These are phyloP conservation scores for Eimeria acervulina DNA, from an alignment of 169 alveolate species.

Conservation along the genomic window DNA sequence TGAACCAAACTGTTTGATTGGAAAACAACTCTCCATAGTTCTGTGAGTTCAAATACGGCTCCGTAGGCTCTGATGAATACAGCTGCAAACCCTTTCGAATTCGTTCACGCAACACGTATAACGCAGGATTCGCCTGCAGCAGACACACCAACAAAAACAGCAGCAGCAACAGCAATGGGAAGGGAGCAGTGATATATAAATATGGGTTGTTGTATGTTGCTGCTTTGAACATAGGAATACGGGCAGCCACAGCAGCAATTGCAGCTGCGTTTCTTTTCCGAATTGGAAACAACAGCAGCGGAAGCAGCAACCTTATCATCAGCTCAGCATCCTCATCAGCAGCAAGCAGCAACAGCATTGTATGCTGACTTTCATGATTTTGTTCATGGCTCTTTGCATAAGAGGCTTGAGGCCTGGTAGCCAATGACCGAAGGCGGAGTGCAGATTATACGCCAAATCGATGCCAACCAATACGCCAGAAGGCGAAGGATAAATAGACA, in stretches of 20 bases:
- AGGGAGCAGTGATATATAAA: too few relatives aligned
- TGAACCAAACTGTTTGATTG: conserved; percentile 99
- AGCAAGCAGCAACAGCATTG: conserved; percentile 51
- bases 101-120: conserved; percentile 99
- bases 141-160: too few relatives aligned
- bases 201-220: too few relatives aligned
- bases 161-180: not conserved
- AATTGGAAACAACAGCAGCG: too few relatives aligned
- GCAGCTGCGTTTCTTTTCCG: too few relatives aligned
- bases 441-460: conserved; percentile 99
- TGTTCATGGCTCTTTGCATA: conserved; percentile 98
- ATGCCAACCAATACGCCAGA: conserved; percentile 99
- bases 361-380: conserved; percentile 95
- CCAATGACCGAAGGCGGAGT: conserved; percentile 99
- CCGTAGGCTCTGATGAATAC: conserved; percentile 99
- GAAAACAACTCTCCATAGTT: conserved; percentile 99
- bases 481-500: conserved; percentile 99
- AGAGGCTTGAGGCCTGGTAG: conserved; percentile 98
- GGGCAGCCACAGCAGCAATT: too few relatives aligned
- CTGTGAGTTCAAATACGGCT: conserved; percentile 99
- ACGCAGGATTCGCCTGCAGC: conserved; percentile 98
- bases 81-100: conserved; percentile 99
- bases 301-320: too few relatives aligned
- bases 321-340: too few relatives aligned
- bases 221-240: too few relatives aligned